Evolutionary conservation across 805 yeast genomes (phyloP).

Genomic region (Hanseniaspora meyeri): DNA sequence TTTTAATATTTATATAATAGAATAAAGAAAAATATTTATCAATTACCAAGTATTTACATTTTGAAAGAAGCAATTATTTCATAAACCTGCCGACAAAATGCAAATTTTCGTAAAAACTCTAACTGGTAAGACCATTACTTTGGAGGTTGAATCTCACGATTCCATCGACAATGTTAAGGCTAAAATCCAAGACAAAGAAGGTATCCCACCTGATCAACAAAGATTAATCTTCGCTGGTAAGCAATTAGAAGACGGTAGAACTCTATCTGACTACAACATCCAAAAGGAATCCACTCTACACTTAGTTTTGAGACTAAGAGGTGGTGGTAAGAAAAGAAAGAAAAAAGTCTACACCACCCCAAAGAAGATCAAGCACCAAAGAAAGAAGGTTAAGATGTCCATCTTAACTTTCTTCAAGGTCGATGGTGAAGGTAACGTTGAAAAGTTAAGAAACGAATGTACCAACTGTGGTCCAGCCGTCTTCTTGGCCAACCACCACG

Average conservation of each 20-base stretch:
- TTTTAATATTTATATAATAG: too few species aligned
- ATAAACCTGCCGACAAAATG: slow-evolving; percentile 47
- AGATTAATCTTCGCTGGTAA: slow-evolving; percentile 95
- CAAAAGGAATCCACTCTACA: slow-evolving; percentile 95
- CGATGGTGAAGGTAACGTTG: slow-evolving; percentile 95
- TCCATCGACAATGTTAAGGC: slow-evolving; percentile 94
- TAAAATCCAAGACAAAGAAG: slow-evolving; percentile 94
- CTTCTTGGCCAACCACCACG: slow-evolving; percentile 98
- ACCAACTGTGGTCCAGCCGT: slow-evolving; percentile 97
- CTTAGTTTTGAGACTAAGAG: slow-evolving; percentile 94
- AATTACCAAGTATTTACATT: slow-evolving; percentile 11
- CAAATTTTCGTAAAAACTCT: slow-evolving; percentile 98
- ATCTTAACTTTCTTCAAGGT: slow-evolving; percentile 99
- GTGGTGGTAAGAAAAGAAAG: slow-evolving; percentile 99
- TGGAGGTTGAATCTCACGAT: slow-evolving; percentile 96
- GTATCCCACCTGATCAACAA: slow-evolving; percentile 96
- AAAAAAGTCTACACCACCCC: slow-evolving; percentile 99
- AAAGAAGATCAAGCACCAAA: slow-evolving; percentile 99
- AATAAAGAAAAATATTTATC: too few species aligned
- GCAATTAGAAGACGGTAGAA: slow-evolving; percentile 94
- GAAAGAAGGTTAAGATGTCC: slow-evolving; percentile 98
- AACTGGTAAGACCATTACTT: slow-evolving; percentile 97
- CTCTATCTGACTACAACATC: slow-evolving; percentile 93
- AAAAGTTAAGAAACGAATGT: slow-evolving; percentile 98
- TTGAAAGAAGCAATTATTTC: slow-evolving; percentile 27